Evolutionary conservation across 805 yeast species (phyloP).

Genomic region (Metschnikowia lochheadii): DNA sequence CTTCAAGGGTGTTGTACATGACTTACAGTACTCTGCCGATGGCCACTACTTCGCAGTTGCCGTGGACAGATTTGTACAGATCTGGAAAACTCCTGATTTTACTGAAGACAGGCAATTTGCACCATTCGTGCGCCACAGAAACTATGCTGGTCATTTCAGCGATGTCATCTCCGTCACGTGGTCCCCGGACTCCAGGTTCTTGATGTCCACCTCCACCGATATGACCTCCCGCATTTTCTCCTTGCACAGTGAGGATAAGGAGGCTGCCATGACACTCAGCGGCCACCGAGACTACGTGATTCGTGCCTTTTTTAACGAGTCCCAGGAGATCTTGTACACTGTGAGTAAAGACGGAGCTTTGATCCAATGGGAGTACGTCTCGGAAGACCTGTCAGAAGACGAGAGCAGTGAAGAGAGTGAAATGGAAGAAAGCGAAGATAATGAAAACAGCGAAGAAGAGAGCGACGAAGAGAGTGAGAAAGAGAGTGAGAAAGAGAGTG

Average conservation of each 20-base stretch:
- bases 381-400: conserved; percentile 40
- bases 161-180: conserved; percentile 77
- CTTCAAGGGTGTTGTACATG: conserved; percentile 74
- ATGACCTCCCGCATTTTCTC: conserved; percentile 85
- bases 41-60: conserved; percentile 87
- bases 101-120: conserved; percentile 90
- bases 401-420: conserved; percentile 35
- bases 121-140: conserved; percentile 86
- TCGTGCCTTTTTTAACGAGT: conserved; percentile 79
- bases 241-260: conserved; percentile 56
- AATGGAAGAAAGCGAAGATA: no score
- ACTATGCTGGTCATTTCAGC: conserved; percentile 89
- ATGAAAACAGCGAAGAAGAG: conserved; percentile 17
- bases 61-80: conserved; percentile 74
- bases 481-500: background rate
- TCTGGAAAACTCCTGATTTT: conserved; percentile 86
- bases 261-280: conserved; percentile 78
- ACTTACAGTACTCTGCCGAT: conserved; percentile 81
- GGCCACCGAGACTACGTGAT: conserved; percentile 91
- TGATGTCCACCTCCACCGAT: conserved; percentile 84
- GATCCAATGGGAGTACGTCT: conserved; percentile 83
- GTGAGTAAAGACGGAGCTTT: conserved; percentile 93
- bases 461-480: background rate
- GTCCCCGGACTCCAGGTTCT: conserved; percentile 88
- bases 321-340: conserved; percentile 88